Evolutionary conservation across 495 filamentous ascomycete genomes (phyloP), one percentile per base, ranked within the genome.

Genomic region (Penicillium lagena): DNA sequence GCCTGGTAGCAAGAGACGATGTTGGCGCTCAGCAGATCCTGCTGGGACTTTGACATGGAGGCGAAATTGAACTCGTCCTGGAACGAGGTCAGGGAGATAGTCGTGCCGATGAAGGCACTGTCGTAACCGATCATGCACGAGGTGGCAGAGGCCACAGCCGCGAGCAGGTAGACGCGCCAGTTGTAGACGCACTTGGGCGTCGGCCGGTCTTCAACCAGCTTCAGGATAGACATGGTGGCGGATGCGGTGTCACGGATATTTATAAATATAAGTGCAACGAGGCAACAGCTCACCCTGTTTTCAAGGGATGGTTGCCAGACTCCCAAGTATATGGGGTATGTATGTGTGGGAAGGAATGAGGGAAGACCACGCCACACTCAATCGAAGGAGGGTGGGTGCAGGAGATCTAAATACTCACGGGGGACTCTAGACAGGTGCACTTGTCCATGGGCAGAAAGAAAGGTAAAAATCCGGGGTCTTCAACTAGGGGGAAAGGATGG

Each of bases 101-200:
- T 87, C 1, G 78, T 83, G 43, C 84, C 84, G 42, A 87, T 87
- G 67, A 87, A 87, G 49, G 82, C 79, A 38, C 75, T 78, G 53
- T 87, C 83, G 49, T 86, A 87, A 13, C 85, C 84, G 53, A 85
- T 86, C 79, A 80, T 86, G 59, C 82, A 85, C 37, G 83, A 78
- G 40, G 82, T 82, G 58, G 79, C 86, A 4, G 81, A 84, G 7
- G 83, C 83, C 17, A 86, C 70, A n/a, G 76, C 73, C 3, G 85
- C 81, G 33, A 75, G 78, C 27, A 73, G 65, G 54, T 86, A 89
- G 30, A 89, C 73, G 27, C 77, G 67, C 83, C 84, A 89, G 71
- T 89, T 89, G 76, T 89, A 89, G 51, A 89, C 85, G 40, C 73
- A 68, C 49, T 68, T 69, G 4, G 82, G 82, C 55, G 83, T 84